These are phyloP conservation scores for Anthostomella pinea DNA, from an alignment of 2,329 filamentous ascomycete genomes.

Conservation along the genomic window DNA sequence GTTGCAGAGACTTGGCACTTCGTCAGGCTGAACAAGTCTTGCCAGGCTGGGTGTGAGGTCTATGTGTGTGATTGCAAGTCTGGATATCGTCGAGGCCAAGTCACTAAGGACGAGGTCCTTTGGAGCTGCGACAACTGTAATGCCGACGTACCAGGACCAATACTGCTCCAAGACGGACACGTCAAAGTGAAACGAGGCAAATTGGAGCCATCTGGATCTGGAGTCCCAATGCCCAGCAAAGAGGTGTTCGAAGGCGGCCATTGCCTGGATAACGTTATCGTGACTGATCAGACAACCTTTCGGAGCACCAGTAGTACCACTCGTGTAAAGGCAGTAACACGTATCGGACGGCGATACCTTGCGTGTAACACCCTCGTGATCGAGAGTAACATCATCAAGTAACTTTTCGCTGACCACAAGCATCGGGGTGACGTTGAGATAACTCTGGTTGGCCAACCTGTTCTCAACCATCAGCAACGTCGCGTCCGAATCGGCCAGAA, in stretches of 20 bases:
- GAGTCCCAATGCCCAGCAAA: slow-evolving; percentile 73
- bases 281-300: slow-evolving; percentile 90
- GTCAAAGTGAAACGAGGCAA: slow-evolving; percentile 92
- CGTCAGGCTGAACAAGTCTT: slow-evolving; percentile 70
- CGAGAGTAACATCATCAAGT: slow-evolving; percentile 24
- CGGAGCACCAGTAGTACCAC: slow-evolving; percentile 80
- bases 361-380: slow-evolving; percentile 27
- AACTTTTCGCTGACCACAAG: slow-evolving; percentile 32
- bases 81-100: slow-evolving; percentile 67
- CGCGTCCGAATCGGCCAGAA: slow-evolving; percentile 69
- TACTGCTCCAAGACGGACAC: slow-evolving; percentile 92
- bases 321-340: slow-evolving; percentile 85
- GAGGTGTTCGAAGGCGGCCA: slow-evolving; percentile 79
- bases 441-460: slow-evolving; percentile 20
- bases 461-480: slow-evolving; percentile 58
- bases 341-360: slow-evolving; percentile 51
- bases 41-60: slow-evolving; percentile 89
- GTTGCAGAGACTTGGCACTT: slow-evolving; percentile 73
- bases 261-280: slow-evolving; percentile 83
- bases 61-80: slow-evolving; percentile 79
- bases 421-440: slow-evolving; percentile 34
- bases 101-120: slow-evolving; percentile 85
- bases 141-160: slow-evolving; percentile 91
- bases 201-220: slow-evolving; percentile 81
- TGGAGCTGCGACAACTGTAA: slow-evolving; percentile 77